Evolutionary conservation across 208 protist genomes (phyloP), one percentile per base, ranked within the genome.

Genomic region (Crithidia expoeki): DNA sequence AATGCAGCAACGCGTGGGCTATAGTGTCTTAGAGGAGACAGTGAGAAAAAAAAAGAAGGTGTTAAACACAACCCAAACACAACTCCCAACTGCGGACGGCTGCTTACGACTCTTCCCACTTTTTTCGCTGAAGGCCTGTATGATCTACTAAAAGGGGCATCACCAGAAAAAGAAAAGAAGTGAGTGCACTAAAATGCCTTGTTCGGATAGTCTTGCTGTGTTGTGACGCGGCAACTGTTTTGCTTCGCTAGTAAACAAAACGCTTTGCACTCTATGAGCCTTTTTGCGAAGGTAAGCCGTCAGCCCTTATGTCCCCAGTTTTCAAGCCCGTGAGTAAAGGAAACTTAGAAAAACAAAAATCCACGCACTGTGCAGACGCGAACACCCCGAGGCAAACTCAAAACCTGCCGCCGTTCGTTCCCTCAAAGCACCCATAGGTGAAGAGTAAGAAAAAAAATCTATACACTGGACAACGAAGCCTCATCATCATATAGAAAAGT

Each of bases 141-240:
- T 44, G 7, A 14, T 44, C 38, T 44, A 44, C 38, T 7, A 17
- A 44, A 44, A 44, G 38, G 10, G 38, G 14, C 38, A 14, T 44
- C 7, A 44, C 38, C 7, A 44, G 61, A 61, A 55, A 74, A 38
- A 74, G 63, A 47, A 53, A 58, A 65, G 62, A 69, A 57, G 51
- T 53, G 16, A 73, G 6, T 42, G 6, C 12, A 16, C 12, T 42
- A 16, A 16, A 6, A 6, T 12, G 12, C 12, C 12, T 6, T 12
- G 6, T 42, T 42, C 36, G 12, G 12, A 21, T 17, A 28, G 5
- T 55, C 33, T 7, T 38, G 5, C 42, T 5, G 42, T 17, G 42
- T 47, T 42, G 36, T 42, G 36, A 16, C 10, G 36, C 36, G 12
- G 10, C 10, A 16, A 42, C 10, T 47, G 42, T 3, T 9, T n/a